A percentile compares a stretch with the other conserved stretches of the same genome.
phyloP scores from a whole-genome alignment of 1,284 basidiomycete genomes.

The Microstroma glucosiphilum region DNA sequence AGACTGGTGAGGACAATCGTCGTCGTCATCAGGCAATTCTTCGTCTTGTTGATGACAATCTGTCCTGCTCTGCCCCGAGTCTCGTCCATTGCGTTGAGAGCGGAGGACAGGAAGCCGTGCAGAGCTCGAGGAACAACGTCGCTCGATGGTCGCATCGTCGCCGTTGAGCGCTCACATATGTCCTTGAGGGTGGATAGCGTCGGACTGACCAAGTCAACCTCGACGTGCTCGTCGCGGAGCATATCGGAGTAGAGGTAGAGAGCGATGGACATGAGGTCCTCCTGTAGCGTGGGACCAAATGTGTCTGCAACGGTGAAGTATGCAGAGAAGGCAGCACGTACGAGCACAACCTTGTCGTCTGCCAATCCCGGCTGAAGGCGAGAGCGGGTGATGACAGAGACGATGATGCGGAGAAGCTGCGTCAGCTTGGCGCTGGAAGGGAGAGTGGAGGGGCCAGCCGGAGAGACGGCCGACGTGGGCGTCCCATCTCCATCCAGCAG shows the following conservation, averaged over 20 bases:
- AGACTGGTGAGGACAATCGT: constrained; percentile 79
- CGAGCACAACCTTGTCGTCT: constrained; percentile 57
- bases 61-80: constrained; percentile 63
- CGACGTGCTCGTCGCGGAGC: constrained; percentile 35
- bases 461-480: neutral
- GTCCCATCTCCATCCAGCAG: constrained; percentile 24
- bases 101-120: constrained; percentile 78
- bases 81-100: constrained; percentile 78
- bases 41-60: constrained; percentile 74
- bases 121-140: constrained; percentile 57
- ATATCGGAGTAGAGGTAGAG: constrained; percentile 72
- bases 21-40: constrained; percentile 79
- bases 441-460: neutral
- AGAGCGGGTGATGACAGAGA: constrained; percentile 68
- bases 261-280: constrained; percentile 72
- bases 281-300: constrained; percentile 57
- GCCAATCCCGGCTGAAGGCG: constrained; percentile 54
- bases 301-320: constrained; percentile 63
- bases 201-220: constrained; percentile 25
- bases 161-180: constrained; percentile 33
- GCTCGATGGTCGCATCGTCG: constrained; percentile 35
- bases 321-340: constrained; percentile 64
- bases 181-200: constrained; percentile 37
- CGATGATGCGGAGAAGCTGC: constrained; percentile 75
- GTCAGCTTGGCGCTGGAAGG: constrained; percentile 52